Evolutionary conservation across 2,329 filamentous ascomycete genomes (phyloP), one percentile per base, ranked within the genome.

Genomic region (Ilyonectria robusta): DNA sequence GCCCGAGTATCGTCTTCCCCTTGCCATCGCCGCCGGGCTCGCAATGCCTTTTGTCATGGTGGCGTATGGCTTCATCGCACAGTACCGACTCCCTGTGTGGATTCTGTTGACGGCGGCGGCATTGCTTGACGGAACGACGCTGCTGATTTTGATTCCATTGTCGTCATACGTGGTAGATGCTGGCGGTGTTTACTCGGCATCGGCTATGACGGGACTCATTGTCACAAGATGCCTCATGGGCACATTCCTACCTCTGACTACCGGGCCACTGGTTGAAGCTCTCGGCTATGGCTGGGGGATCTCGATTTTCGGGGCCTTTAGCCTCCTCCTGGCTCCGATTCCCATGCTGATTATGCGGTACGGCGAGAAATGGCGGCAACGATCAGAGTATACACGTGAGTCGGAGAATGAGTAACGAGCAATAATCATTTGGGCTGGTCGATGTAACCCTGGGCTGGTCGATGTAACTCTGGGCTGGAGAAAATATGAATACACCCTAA

Each of bases 91-190:
- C 4, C 83, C 85, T 0, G 75, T 88, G 0, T 61, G 79, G 0
- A 26, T 84, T 0, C 74, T 89, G 19, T 77, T 90, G 0, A 31
- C 84, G 0, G 75, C 81, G 0, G 81, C 87, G 0, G 81, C 75
- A 3, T n/a, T 85, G 1, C 75, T 88, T 6, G 87, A 87, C 11
- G 75, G 80, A 21, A 78, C 82, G 5, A 75, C 87, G 2, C 78
- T 86, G 55, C 75, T 89, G 2, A 80, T 80, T 4, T 79, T 84
- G 53, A 74, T 90, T 21, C 87, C 88, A 0, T 62, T 89, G 2
- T 84, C 83, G 62, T 83, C 87, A 0, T 90, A 89, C 68, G 82
- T 89, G 0, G 87, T 89, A 2, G 88, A 90, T 66, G 86, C 87
- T 0, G 88, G 85, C 64, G 86, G 87, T 0, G 65, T 86, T 6